phyloP scores from a whole-genome alignment of 352 stramenopile genomes.

The Phytophthora megakarya region DNA sequence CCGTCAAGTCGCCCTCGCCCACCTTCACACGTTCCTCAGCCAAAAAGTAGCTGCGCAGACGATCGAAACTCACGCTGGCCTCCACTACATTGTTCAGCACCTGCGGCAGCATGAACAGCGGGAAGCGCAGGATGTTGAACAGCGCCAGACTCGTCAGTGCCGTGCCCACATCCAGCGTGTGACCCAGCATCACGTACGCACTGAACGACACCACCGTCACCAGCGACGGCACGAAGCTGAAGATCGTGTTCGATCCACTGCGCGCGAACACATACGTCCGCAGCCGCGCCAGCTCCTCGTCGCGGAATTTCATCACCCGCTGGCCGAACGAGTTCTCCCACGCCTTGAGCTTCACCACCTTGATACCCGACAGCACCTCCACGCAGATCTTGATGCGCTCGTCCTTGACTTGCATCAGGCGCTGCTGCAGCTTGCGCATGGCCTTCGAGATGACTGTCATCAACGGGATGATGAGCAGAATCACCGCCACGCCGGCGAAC shows the following conservation, averaged over 20 bases:
- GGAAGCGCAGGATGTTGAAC: constrained; percentile 52
- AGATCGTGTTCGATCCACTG: constrained; percentile 59
- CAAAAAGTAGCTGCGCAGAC: constrained; percentile 70
- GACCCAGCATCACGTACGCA: constrained; percentile 58
- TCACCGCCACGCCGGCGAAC: constrained; percentile 92
- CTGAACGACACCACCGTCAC: constrained; percentile 57
- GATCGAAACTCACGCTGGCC: constrained; percentile 46
- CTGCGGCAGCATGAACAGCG: constrained; percentile 86
- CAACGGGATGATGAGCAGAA: constrained; percentile 93
- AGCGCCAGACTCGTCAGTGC: constrained; percentile 61
- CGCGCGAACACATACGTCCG: constrained; percentile 57
- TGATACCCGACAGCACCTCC: constrained; percentile 53
- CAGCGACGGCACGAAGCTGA: constrained; percentile 54
- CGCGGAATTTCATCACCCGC: constrained; percentile 60
- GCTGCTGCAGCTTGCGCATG: constrained; percentile 87
- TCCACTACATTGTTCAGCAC: constrained; percentile 36
- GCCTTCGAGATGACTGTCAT: constrained; percentile 87
- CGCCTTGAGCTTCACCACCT: constrained; percentile 65
- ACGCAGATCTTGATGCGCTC: constrained; percentile 92
- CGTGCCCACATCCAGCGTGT: constrained; percentile 61
- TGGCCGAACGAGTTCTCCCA: constrained; percentile 59
- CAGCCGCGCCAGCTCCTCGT: constrained; percentile 84
- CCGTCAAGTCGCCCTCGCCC: constrained; percentile 76
- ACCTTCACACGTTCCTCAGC: constrained; percentile 76
- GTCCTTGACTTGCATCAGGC: constrained; percentile 92